A percentile compares a stretch with the other conserved stretches of the same genome.
Evolutionary conservation across 108 stramenopile species (phyloP).

Genomic region (Aurantiochytrium sp.): DNA sequence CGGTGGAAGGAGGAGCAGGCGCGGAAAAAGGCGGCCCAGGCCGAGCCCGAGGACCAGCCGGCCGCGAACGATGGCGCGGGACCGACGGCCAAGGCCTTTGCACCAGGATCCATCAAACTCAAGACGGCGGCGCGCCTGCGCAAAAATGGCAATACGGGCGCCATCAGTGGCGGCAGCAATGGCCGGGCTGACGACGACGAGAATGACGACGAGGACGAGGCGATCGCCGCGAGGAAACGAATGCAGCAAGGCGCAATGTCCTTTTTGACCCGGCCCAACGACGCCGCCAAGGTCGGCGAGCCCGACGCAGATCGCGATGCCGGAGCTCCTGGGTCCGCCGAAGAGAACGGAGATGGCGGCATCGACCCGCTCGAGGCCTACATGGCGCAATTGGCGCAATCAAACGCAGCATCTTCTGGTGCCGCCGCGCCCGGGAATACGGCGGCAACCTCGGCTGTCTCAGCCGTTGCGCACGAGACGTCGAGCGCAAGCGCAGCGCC

Average conservation of each 20-base stretch:
- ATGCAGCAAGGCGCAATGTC: neutral
- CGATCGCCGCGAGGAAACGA: neutral
- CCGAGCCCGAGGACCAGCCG: neutral
- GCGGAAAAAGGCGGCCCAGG: neutral
- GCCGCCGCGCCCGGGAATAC: no score
- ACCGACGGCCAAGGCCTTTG: neutral
- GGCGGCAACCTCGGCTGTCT: no score
- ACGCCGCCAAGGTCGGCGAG: no score
- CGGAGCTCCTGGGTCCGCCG: no score
- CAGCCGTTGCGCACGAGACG: no score
- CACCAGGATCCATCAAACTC: neutral
- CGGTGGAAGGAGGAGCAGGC: neutral
- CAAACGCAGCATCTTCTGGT: no score
- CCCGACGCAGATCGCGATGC: no score
- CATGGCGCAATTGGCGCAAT: constrained; percentile 41
- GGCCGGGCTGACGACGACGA: neutral
- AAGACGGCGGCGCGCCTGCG: no score
- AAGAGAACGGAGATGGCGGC: no score
- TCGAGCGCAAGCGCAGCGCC: no score
- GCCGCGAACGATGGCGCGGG: no score
- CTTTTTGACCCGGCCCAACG: constrained; percentile 19
- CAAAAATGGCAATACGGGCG: no score
- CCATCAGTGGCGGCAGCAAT: neutral
- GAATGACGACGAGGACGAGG: neutral
- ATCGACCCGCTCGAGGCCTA: constrained; percentile 54